phyloP scores from a whole-genome alignment of 345 rosid genomes.

The Salix suchowensis region DNA sequence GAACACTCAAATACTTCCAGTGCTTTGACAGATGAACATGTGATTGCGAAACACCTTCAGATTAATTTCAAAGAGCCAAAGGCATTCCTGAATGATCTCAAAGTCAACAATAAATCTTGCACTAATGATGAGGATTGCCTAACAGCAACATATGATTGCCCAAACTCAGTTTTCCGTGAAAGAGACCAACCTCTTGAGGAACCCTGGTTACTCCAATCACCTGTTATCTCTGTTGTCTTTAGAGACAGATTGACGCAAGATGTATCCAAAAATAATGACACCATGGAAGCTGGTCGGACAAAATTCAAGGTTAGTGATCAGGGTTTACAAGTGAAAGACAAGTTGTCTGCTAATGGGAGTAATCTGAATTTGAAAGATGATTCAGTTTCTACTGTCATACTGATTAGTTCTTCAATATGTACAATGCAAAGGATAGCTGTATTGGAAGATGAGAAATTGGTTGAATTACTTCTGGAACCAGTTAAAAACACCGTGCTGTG shows the following conservation, averaged over 20 bases:
- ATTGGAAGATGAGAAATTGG: constrained; percentile 79
- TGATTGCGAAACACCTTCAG: constrained; percentile 23
- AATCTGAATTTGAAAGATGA: constrained; percentile 35
- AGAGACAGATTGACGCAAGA: constrained; percentile 26
- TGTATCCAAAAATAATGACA: constrained; percentile 22
- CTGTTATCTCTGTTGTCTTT: constrained; percentile 21
- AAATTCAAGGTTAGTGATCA: constrained; percentile 29
- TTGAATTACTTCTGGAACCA: constrained; percentile 87
- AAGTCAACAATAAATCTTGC: constrained; percentile 31
- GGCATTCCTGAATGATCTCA: constrained; percentile 33
- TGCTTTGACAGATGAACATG: constrained; percentile 80
- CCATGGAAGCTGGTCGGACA: constrained; percentile 26
- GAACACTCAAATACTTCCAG: constrained; percentile 94
- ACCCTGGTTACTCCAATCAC: constrained; percentile 67
- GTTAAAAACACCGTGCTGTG: constrained; percentile 84
- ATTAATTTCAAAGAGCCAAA: constrained; percentile 25
- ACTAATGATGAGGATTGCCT: constrained; percentile 20
- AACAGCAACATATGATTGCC: constrained; percentile 21
- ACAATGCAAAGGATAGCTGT: constrained; percentile 96
- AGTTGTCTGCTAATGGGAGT: constrained; percentile 44
- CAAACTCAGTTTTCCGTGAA: constrained; percentile 35
- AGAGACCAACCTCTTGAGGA: constrained; percentile 81
- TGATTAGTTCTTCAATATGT: constrained; percentile 87
- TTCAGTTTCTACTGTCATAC: constrained; percentile 52
- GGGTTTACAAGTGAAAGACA: constrained; percentile 34